Conservation (phyloP, 176 grass and related monocot genomes). For the Juncus effusus region DNA sequence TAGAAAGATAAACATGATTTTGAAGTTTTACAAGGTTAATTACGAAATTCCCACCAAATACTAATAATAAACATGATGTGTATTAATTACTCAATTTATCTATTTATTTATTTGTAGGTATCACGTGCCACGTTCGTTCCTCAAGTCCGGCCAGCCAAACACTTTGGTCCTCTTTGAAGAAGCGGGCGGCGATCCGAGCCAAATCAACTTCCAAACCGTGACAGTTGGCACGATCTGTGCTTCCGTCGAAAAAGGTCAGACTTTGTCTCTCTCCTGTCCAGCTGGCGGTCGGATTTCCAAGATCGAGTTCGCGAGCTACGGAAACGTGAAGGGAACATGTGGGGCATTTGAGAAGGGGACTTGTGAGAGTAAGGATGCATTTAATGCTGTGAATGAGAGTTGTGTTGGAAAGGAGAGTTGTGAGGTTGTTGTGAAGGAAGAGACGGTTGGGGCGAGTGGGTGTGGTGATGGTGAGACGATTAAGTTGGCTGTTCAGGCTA, state of each 20-base stretch:
- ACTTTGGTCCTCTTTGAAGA: constrained; percentile 72
- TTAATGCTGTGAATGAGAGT: no score
- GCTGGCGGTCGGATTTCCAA: constrained; percentile 32
- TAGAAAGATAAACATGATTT: no score
- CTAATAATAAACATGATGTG: no score
- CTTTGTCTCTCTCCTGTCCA: constrained; percentile 44
- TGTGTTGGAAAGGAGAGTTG: constrained; percentile 28
- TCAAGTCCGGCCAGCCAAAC: constrained; percentile 43
- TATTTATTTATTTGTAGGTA: constrained; percentile 20
- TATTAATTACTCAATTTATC: no score
- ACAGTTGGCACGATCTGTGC: constrained; percentile 34
- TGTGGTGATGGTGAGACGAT: constrained; percentile 9
- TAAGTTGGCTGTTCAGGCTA: constrained; percentile 20
- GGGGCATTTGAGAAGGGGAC: constrained; percentile 39
- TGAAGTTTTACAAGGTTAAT: no score
- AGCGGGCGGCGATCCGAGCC: constrained; percentile 43
- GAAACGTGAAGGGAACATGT: constrained; percentile 29
- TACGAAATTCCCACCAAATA: no score
- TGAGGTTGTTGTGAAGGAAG: constrained; percentile 1
- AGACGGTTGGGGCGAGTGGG: constrained; percentile 2
- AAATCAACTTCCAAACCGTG: constrained; percentile 40
- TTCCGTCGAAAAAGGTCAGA: constrained; percentile 27
- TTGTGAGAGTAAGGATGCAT: constrained; percentile 29
- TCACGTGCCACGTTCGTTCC: constrained; percentile 71
- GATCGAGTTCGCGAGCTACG: constrained; percentile 52